Conservation (phyloP, 768 basidiomycete genomes). For the Termitomyces sp. region DNA sequence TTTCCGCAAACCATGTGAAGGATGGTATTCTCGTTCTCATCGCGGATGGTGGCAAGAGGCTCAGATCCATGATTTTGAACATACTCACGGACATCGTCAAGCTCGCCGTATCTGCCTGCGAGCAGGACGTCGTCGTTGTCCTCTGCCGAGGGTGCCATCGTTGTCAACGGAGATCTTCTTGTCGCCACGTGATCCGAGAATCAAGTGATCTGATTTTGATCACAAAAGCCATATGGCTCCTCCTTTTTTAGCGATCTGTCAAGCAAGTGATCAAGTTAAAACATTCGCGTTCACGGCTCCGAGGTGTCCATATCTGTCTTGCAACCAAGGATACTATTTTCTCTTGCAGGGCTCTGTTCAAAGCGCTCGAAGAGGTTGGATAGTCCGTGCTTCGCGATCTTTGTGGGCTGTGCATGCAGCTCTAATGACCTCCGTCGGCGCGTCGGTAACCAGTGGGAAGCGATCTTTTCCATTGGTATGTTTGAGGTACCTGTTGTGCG, state of each 20-base stretch:
- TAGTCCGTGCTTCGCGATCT: not conserved
- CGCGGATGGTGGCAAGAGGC: constrained; percentile 45
- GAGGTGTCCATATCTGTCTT: not conserved
- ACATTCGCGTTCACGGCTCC: not conserved
- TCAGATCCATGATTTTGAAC: constrained; percentile 50
- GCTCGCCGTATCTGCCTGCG: constrained; percentile 83
- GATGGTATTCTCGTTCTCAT: constrained; percentile 74
- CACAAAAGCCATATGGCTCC: too few relatives aligned
- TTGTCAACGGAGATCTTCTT: not conserved
- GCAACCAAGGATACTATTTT: not conserved
- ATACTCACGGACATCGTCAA: constrained; percentile 71
- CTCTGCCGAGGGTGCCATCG: constrained; percentile 36
- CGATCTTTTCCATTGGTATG: not conserved
- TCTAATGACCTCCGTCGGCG: not conserved
- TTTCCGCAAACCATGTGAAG: constrained; percentile 89
- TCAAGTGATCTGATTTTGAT: constrained; percentile 1
- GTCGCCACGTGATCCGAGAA: not conserved
- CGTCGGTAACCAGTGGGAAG: not conserved
- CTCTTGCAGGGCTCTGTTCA: not conserved
- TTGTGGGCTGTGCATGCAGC: not conserved
- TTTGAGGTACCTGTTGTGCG: not conserved
- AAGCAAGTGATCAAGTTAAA: too few relatives aligned
- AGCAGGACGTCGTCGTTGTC: constrained; percentile 73
- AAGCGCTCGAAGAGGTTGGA: not conserved
- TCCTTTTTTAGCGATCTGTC: not conserved